Conservation (phyloP, 2,329 filamentous ascomycete species). For the Raffaelea arxii region DNA sequence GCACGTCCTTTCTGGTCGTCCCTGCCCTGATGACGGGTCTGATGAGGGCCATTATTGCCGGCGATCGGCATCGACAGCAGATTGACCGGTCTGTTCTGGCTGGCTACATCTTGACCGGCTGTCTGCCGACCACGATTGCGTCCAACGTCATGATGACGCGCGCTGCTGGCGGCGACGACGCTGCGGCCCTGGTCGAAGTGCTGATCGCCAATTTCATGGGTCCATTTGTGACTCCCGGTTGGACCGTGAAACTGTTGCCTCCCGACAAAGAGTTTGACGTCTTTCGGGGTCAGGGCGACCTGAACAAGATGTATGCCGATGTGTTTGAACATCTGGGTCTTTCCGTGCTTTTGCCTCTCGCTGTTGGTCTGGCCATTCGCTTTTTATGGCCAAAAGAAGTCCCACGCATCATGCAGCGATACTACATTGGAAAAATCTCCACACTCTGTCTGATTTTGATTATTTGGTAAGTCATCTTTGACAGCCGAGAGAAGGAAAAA, state of each 20-base stretch:
- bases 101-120: conserved; percentile 57
- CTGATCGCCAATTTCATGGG: conserved; percentile 61
- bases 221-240: conserved; percentile 54
- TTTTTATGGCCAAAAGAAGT: conserved; percentile 39
- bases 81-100: conserved; percentile 57
- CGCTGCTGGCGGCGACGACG: conserved; percentile 57
- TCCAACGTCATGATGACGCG: conserved; percentile 68
- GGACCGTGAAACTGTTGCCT: conserved; percentile 53
- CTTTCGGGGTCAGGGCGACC: conserved; percentile 23
- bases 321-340: conserved; percentile 61
- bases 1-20: conserved; percentile 56
- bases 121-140: conserved; percentile 61
- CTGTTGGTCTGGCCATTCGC: conserved; percentile 51
- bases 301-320: conserved; percentile 52
- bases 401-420: conserved; percentile 38
- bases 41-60: conserved; percentile 36
- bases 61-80: conserved; percentile 37
- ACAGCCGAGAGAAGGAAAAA: not conserved
- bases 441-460: conserved; percentile 36
- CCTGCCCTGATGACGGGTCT: conserved; percentile 41
- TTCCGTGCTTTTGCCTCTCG: conserved; percentile 55
- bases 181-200: conserved; percentile 56
- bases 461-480: conserved; percentile 26
- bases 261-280: conserved; percentile 38
- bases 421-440: conserved; percentile 33